These are phyloP conservation scores for Lanmaoa rubissima DNA, from an alignment of 768 basidiomycete species.

Conservation along the genomic window DNA sequence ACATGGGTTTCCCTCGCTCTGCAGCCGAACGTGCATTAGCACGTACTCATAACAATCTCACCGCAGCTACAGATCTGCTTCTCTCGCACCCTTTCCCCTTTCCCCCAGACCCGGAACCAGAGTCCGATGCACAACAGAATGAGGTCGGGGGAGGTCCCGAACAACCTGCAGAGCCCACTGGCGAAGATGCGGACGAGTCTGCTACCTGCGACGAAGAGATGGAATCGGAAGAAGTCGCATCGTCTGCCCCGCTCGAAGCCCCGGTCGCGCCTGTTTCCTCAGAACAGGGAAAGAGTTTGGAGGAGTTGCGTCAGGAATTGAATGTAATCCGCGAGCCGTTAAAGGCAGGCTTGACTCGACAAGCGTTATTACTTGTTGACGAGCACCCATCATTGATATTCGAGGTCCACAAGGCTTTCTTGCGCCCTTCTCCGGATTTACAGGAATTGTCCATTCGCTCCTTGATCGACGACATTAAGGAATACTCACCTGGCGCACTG, in stretches of 20 bases:
- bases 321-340: slow-evolving; percentile 64
- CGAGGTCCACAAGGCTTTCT: slow-evolving; percentile 81
- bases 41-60: slow-evolving; percentile 86
- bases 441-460: slow-evolving; percentile 65
- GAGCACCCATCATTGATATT: slow-evolving; percentile 86
- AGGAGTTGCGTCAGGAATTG: slow-evolving; percentile 66
- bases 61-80: slow-evolving; percentile 83
- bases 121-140: slow-evolving; percentile 19
- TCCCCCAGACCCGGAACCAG: slow-evolving; percentile 57
- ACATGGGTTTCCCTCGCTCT: slow-evolving; percentile 96
- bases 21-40: slow-evolving; percentile 81
- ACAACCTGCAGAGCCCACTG: slow-evolving; percentile 31
- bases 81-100: slow-evolving; percentile 79
- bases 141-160: slow-evolving; percentile 16
- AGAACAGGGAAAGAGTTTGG: slow-evolving; percentile 43
- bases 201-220: slow-evolving; percentile 29
- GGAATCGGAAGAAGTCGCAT: slow-evolving; percentile 21
- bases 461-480: slow-evolving; percentile 75
- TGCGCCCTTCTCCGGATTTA: slow-evolving; percentile 56
- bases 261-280: slow-evolving; percentile 10
- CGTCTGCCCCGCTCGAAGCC: slow-evolving; percentile 18
- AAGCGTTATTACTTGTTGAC: slow-evolving; percentile 78
- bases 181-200: slow-evolving; percentile 24
- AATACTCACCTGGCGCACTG: slow-evolving; percentile 61
- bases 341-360: slow-evolving; percentile 59